Evolutionary conservation across 495 filamentous ascomycete species (phyloP).

Genomic region (Oidiodendron maius): DNA sequence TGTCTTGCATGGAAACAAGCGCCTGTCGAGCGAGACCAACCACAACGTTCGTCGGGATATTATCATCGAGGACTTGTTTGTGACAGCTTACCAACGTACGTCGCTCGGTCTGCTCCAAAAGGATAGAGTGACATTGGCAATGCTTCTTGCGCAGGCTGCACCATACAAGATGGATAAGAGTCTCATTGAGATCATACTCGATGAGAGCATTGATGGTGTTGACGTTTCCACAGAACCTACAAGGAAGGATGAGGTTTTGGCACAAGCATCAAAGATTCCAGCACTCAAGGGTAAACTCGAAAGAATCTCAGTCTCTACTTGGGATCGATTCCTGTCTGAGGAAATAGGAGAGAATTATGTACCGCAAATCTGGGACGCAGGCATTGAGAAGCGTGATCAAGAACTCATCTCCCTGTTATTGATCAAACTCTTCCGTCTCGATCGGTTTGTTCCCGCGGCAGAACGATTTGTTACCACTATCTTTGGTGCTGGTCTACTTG

Average conservation of each 20-base stretch:
- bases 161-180: constrained; percentile 90
- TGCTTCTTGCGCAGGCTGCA: constrained; percentile 89
- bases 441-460: constrained; percentile 87
- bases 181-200: constrained; percentile 80
- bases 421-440: constrained; percentile 90
- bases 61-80: constrained; percentile 84
- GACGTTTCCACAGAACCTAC: constrained; percentile 68
- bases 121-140: constrained; percentile 89
- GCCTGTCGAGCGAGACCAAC: constrained; percentile 64
- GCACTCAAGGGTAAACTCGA: constrained; percentile 71
- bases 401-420: constrained; percentile 80
- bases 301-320: constrained; percentile 51
- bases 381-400: constrained; percentile 58
- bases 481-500: constrained; percentile 79
- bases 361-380: constrained; percentile 69
- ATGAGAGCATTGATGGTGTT: constrained; percentile 64
- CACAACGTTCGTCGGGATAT: constrained; percentile 73
- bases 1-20: constrained; percentile 77
- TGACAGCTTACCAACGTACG: constrained; percentile 87
- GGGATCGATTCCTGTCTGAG: constrained; percentile 76
- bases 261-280: constrained; percentile 57
- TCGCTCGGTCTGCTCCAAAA: constrained; percentile 90
- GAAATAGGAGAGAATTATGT: constrained; percentile 85
- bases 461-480: constrained; percentile 85
- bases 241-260: constrained; percentile 64